phyloP scores from a whole-genome alignment of 208 protist genomes.

The Wallacemonas collosoma region DNA sequence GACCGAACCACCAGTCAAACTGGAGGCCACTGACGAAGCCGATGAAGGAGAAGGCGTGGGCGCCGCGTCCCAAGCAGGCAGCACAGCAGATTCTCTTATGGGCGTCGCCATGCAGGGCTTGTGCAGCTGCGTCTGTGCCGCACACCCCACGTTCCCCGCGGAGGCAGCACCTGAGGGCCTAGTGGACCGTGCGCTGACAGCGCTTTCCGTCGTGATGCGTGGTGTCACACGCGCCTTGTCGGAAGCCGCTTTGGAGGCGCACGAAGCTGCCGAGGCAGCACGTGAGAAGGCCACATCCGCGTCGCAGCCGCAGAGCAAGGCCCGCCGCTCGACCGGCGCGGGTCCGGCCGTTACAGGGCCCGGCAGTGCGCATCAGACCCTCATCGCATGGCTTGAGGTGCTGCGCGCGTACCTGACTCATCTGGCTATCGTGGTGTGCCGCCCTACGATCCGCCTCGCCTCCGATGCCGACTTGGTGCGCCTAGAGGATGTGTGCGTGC shows the following conservation, averaged over 20 bases:
- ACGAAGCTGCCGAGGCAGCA: conserved; percentile 8
- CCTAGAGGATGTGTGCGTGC: conserved; percentile 74
- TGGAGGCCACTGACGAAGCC: not conserved
- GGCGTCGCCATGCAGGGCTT: conserved; percentile 30
- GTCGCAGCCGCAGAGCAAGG: not conserved
- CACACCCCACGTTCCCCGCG: conserved; percentile 54
- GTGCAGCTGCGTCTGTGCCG: conserved; percentile 49
- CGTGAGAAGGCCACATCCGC: too few species aligned
- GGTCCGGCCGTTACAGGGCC: not conserved
- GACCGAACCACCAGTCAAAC: conserved; percentile 1
- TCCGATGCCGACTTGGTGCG: conserved; percentile 54
- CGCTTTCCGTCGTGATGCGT: conserved; percentile 48
- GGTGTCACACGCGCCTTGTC: conserved; percentile 26
- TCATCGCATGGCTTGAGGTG: conserved; percentile 46
- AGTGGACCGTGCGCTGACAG: conserved; percentile 43
- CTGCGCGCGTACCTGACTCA: conserved; percentile 55
- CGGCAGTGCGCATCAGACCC: not conserved
- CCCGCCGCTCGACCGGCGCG: not conserved
- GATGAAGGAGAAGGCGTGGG: not conserved
- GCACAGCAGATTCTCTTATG: not conserved
- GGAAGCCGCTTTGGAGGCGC: conserved; percentile 9
- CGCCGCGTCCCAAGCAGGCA: not conserved
- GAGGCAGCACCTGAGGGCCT: conserved; percentile 43
- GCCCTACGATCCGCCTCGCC: conserved; percentile 45
- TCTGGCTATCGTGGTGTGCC: conserved; percentile 45